Percentiles rank a stretch among this genome's conserved stretches.
Conservation (phyloP, 495 filamentous ascomycete species). For the Lophiotrema nucula region DNA sequence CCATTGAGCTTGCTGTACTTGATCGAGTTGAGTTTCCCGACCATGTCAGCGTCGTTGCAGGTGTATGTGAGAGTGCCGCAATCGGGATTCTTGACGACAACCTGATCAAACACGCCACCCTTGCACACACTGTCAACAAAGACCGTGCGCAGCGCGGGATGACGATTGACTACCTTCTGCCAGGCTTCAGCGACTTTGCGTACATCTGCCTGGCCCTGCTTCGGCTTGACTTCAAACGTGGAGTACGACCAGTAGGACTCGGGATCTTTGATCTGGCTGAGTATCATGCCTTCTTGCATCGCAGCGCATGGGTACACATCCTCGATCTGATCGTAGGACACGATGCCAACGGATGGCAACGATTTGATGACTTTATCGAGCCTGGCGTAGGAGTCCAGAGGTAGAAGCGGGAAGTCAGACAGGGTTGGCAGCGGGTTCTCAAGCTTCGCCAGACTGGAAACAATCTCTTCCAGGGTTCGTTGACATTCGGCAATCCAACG, state of each 20-base stretch:
- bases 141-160: slow-evolving; percentile 55
- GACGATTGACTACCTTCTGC: slow-evolving; percentile 53
- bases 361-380: slow-evolving; percentile 26
- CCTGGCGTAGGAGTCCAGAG: slow-evolving; percentile 35
- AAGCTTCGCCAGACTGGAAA: slow-evolving; percentile 4
- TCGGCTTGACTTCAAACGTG: slow-evolving; percentile 48
- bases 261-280: slow-evolving; percentile 51
- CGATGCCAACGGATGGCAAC: slow-evolving; percentile 14
- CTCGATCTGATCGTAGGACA: slow-evolving; percentile 38
- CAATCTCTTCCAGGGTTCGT: slow-evolving; percentile 25
- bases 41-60: slow-evolving; percentile 43
- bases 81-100: slow-evolving; percentile 49
- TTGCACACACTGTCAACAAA: slow-evolving; percentile 56
- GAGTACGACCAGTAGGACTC: slow-evolving; percentile 49
- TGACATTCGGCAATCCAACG: slow-evolving; percentile 39
- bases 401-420: slow-evolving; percentile 37
- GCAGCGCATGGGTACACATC: slow-evolving; percentile 49
- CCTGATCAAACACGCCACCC: slow-evolving; percentile 54
- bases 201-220: slow-evolving; percentile 39
- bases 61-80: slow-evolving; percentile 44
- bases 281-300: slow-evolving; percentile 49
- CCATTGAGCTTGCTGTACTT: slow-evolving; percentile 42
- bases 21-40: slow-evolving; percentile 42
- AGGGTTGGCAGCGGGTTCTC: slow-evolving; percentile 33
- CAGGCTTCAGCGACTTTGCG: slow-evolving; percentile 50